Evolutionary conservation across 2,329 filamentous ascomycete genomes (phyloP), one percentile per base, ranked within the genome.

Genomic region (Cordyceps cateniannulata): DNA sequence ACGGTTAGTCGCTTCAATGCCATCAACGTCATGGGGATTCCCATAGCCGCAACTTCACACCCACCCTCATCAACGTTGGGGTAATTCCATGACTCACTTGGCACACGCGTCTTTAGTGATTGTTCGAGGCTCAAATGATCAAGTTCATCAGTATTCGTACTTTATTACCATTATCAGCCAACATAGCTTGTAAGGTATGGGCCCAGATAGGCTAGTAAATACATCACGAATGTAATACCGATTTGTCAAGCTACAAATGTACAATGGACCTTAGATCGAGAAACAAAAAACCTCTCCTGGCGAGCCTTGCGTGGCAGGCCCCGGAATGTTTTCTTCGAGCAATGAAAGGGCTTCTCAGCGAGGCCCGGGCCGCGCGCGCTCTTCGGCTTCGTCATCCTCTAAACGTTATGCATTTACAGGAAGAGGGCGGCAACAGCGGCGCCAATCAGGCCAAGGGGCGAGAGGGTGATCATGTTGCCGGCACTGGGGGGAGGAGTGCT

Each of bases 401-500:
- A 7, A 3, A 50, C 16, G 20, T 6, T 9, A 35, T 12, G 2
- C n/a, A 24, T 52, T 47, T 60, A 60, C 48, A 60, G 49, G 49
- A 60, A 60, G 18, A 60, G 48, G 40, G 57, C 57, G 10, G 49
- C 57, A 12, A 27, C 57, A 20, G 57, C 57, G 25, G 48, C 57
- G 14, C 40, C 57, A 25, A 60, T 29, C 38, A 60, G 49, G 49
- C 24, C 57, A 10, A 60, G 10, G 40, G 57, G 57, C 25, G 57
- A 60, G 57, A 53, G 49, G 48, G 27, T 24, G 24, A 60, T 22
- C 24, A 53, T 27, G 49, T 45, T 52, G 20, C 57, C 57, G 16
- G 57, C 49, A 29, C 40, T 60, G 42, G 57, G 57, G 27, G 57
- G 57, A 24, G 48, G 16, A 6, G 57, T 60, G 57, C 48, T 45